These are phyloP conservation scores for Citrus trifoliata DNA, from an alignment of 345 rosid genomes.

Conservation along the genomic window DNA sequence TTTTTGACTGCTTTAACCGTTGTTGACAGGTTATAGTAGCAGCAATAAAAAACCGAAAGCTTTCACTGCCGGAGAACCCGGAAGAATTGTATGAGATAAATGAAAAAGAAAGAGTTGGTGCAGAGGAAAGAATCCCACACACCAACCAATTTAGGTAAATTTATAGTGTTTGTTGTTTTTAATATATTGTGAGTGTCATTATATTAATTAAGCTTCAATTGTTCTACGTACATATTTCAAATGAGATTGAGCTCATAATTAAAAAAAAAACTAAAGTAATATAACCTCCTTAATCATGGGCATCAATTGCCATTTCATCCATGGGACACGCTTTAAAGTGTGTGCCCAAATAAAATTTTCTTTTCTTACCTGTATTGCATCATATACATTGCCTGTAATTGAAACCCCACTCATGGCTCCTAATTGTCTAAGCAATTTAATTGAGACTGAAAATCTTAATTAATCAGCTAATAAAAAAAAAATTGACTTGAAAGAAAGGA, in stretches of 20 bases:
- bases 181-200: no score
- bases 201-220: no score
- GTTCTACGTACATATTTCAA: not conserved
- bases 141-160: conserved; percentile 52
- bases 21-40: conserved; percentile 29
- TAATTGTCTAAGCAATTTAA: not conserved
- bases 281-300: no score
- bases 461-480: not conserved
- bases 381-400: no score
- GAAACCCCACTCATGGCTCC: no score
- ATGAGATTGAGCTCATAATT: not conserved
- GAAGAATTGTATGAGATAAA: conserved; percentile 36
- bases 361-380: no score
- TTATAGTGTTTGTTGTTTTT: not conserved
- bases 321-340: no score
- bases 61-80: conserved; percentile 32
- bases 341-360: no score
- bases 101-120: conserved; percentile 17
- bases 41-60: conserved; percentile 37
- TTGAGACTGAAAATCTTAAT: not conserved
- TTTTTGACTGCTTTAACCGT: not conserved
- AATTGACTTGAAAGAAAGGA: not conserved
- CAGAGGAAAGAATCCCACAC: conserved; percentile 29
- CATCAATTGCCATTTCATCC: no score
- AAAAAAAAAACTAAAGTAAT: not conserved